Base-by-base conservation (phyloP, 768 basidiomycete genomes). In the Melanogaster broomeanus region DNA sequence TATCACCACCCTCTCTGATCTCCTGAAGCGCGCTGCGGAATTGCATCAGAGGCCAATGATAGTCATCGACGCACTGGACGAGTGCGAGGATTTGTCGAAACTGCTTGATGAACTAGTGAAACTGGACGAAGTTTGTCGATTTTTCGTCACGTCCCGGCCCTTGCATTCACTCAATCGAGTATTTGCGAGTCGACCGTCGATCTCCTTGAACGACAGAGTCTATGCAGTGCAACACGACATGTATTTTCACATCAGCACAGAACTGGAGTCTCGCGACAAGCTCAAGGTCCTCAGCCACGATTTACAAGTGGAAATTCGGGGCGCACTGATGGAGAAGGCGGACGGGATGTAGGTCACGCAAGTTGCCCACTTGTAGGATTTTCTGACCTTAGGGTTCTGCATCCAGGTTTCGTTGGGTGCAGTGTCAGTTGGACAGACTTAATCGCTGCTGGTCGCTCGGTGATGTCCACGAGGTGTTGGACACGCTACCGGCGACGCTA, bases 41-140 rank as follows among this genome's bases (percentile, higher is more conserved):
- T 33, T 55, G 2, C 40, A 51, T 15, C 19, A 11, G 2, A 21
- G 27, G n/a, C 55, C 57, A 24, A 37, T 49, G 1, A 18, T 53
- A 16, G 24, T 51, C 16, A 48, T 59, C 10, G 58, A 59, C 3
- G 56, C 56, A 21, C 46, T 59, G 2, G 55, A 57, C 13, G 51
- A 59, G 19, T 57, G 58, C 37, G 39, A 51, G 15, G 39, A 56
- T 2, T 10, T 45, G 3, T 4, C 37, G 9, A 4, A 46, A 2
- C 6, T 56, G 19, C 47, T 58, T 5, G 18, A 9, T 4, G n/a
- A 25, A 6, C 41, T 48, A 6, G 12, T 8, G 12, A 24, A 37
- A 5, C 33, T 51, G 27, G 3, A n/a, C 15, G 27, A 24, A 3
- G 45, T 33, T 1, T 33, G 42, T 13, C 46, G 38, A 15, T 9